Base-by-base conservation (phyloP, 177 flowering plant species). In the Telopea speciosissima region DNA sequence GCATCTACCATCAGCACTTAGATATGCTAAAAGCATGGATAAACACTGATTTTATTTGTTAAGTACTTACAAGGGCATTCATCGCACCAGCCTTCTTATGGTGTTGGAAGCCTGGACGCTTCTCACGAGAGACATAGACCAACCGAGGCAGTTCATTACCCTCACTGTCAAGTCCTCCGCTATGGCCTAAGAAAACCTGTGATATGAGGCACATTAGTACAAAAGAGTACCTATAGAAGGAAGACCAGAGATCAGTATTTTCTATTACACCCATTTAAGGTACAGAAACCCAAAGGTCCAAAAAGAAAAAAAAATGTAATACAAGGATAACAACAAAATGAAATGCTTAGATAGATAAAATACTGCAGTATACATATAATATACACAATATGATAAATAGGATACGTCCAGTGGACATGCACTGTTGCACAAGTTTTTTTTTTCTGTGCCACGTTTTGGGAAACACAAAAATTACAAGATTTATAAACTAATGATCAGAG, bases 41-140 rank as follows among this genome's bases (percentile, higher is more conserved):
- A 68, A 19, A n/a, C 7, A 22, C 60, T 26, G 12, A 24, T n/a
- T 17, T 5, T 40, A 36, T 58, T 23, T 0, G 14, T 63, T 62
- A 63, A 71, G 25, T 65, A 82, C 92, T 81, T 72, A 92, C 97
- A 76, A 92, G 90, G 16, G 97, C 85, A 81, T 92, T 92, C 97
- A 92, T 92, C 44, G 97, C 97, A 84, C 97, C 97, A 59, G 97
- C 97, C 73, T 91, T 91, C 79, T 91, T 91, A 80, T 91, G 97
- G 79, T 91, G 97, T 70, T 89, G 94, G 79, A 91, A 91, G n/a
- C 97, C 97, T 59, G 94, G 97, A 49, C 97, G 90, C 78, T 91
- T 91, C 77, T 91, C 95, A 82, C 95, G 91, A 74, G 97, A 91
- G 49, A 91, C 95, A 80, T 91, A 91, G 36, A 91, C 95, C 66